Conservation (phyloP, 1,284 basidiomycete species). For the Phellopilus nigrolimitatus region DNA sequence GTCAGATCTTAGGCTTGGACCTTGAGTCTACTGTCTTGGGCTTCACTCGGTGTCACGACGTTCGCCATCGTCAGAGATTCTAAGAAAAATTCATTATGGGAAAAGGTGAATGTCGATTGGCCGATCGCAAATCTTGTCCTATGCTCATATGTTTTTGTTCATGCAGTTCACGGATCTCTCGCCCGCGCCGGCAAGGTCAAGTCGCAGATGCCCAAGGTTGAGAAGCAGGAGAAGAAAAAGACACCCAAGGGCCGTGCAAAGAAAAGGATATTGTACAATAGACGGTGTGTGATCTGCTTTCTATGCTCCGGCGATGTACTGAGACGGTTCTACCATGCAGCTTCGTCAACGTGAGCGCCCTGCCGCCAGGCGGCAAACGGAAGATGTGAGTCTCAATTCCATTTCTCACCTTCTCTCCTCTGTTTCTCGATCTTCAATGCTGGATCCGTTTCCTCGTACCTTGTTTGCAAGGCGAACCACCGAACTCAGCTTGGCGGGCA, state of each 20-base stretch:
- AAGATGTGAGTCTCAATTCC: constrained; percentile 72
- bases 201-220: constrained; percentile 95
- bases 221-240: constrained; percentile 98
- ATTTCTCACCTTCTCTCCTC: constrained; percentile 18
- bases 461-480: constrained; percentile 54
- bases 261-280: constrained; percentile 94
- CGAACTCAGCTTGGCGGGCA: no score
- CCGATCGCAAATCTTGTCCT: neutral
- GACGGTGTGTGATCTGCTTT: constrained; percentile 56
- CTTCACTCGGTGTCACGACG: neutral
- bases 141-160: neutral
- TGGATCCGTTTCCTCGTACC: constrained; percentile 4
- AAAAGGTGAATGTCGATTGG: constrained; percentile 9
- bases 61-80: neutral
- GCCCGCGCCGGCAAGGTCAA: constrained; percentile 99
- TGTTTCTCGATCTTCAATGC: constrained; percentile 12
- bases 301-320: constrained; percentile 2
- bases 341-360: constrained; percentile 92
- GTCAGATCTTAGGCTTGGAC: no score
- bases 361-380: constrained; percentile 85
- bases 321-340: constrained; percentile 35
- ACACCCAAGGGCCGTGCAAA: constrained; percentile 92
- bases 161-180: constrained; percentile 94
- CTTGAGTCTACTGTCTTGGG: no score
- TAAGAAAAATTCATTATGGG: constrained; percentile 12